Conservation (phyloP, 2,329 filamentous ascomycete genomes). For the Penicillium frequentans region DNA sequence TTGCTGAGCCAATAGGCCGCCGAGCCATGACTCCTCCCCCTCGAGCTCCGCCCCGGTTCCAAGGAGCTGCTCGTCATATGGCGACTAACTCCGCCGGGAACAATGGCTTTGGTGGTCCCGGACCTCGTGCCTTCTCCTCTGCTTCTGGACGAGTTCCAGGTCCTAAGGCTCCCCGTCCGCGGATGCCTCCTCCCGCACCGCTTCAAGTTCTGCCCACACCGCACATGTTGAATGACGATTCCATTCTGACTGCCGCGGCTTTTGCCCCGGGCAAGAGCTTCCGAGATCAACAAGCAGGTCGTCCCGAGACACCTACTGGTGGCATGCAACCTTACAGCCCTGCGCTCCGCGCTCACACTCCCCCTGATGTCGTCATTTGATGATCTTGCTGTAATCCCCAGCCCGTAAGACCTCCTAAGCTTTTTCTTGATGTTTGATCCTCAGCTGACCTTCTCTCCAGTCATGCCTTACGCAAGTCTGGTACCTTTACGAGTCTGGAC, state of each 20-base stretch:
- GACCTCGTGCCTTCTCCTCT: slow-evolving; percentile 65
- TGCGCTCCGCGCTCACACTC: slow-evolving; percentile 71
- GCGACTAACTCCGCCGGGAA: slow-evolving; percentile 45
- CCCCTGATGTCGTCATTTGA: slow-evolving; percentile 83
- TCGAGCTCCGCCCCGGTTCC: slow-evolving; percentile 61
- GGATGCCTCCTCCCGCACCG: slow-evolving; percentile 69
- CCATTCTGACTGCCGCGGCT: slow-evolving; percentile 70
- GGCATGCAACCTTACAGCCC: slow-evolving; percentile 68
- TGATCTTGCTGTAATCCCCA: slow-evolving; percentile 80
- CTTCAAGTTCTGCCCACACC: slow-evolving; percentile 81
- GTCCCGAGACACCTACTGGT: slow-evolving; percentile 61
- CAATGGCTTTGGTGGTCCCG: slow-evolving; percentile 35
- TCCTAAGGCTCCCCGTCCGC: slow-evolving; percentile 53
- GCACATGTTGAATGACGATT: slow-evolving; percentile 79
- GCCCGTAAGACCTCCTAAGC: slow-evolving; percentile 69
- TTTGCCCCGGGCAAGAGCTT: slow-evolving; percentile 77
- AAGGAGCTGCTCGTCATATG: slow-evolving; percentile 46
- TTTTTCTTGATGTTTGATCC: neutral
- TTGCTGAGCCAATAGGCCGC: slow-evolving; percentile 78
- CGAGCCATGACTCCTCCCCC: slow-evolving; percentile 96
- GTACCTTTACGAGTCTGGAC: slow-evolving; percentile 49
- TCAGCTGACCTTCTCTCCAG: slow-evolving; percentile 31
- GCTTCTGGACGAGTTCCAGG: slow-evolving; percentile 51
- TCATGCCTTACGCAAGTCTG: slow-evolving; percentile 50
- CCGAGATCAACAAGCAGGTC: slow-evolving; percentile 68